Conservation (phyloP, 208 protist genomes). For the Porcisia deanei region DNA sequence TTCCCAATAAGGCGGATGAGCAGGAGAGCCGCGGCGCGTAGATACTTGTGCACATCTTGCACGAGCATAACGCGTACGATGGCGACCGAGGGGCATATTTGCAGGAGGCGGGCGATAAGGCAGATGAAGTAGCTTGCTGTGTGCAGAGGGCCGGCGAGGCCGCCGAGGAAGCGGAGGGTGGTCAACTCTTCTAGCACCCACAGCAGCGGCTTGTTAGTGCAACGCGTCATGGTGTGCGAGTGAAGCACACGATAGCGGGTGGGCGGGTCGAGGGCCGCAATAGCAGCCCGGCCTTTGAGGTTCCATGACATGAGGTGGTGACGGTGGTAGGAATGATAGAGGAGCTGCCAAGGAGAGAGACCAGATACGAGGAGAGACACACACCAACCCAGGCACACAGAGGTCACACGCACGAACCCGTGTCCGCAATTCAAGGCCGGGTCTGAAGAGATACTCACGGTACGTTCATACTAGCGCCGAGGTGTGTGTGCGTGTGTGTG, state of each 20-base stretch:
- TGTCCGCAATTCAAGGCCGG: too few relatives aligned
- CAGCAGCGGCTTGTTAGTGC: constrained; percentile 64
- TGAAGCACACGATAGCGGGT: constrained; percentile 52
- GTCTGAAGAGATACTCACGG: neutral
- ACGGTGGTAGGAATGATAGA: neutral
- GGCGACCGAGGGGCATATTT: constrained; percentile 56
- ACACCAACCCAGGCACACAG: neutral
- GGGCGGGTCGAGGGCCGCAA: constrained; percentile 56
- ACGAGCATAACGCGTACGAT: constrained; percentile 70
- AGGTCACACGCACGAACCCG: too few relatives aligned
- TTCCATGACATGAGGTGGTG: constrained; percentile 50
- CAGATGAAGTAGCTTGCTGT: constrained; percentile 69
- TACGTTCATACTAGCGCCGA: neutral
- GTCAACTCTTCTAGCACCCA: constrained; percentile 71
- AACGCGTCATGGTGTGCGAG: constrained; percentile 65
- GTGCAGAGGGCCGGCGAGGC: constrained; percentile 53
- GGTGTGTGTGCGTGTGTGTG: neutral
- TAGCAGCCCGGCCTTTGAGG: constrained; percentile 63
- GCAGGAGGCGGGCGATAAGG: constrained; percentile 63
- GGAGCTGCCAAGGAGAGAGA: neutral
- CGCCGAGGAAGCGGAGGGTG: constrained; percentile 40
- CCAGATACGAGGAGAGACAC: too few relatives aligned
- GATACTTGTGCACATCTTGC: constrained; percentile 83
- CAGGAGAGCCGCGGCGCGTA: constrained; percentile 71
- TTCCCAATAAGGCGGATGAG: constrained; percentile 74